These are phyloP conservation scores for Rhodotorula kratochvilovae DNA, from an alignment of 768 basidiomycete genomes.

Conservation along the genomic window DNA sequence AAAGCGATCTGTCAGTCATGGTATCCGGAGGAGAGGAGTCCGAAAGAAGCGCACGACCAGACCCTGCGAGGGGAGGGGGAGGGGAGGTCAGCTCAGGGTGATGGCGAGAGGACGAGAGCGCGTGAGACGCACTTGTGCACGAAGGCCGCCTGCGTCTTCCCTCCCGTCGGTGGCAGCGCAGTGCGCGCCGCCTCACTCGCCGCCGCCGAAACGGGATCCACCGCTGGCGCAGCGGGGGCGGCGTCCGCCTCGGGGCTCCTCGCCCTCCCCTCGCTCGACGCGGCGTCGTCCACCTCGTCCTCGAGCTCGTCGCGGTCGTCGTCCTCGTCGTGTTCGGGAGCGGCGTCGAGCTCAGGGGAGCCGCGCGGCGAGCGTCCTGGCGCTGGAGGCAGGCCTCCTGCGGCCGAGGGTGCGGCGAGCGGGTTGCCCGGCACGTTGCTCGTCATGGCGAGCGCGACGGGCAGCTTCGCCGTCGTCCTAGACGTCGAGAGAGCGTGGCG, in stretches of 20 bases:
- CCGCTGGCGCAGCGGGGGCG: not conserved
- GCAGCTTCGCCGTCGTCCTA: too few relatives aligned
- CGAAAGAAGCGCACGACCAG: constrained; percentile 10
- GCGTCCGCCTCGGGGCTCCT: not conserved
- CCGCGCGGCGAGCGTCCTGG: not conserved
- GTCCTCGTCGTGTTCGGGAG: not conserved
- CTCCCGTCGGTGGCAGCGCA: not conserved
- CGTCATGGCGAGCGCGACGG: not conserved
- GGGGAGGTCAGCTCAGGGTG: too few relatives aligned
- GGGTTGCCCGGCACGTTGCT: not conserved
- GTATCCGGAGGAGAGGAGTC: not conserved
- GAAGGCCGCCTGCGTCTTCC: constrained; percentile 26
- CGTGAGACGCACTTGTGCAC: constrained; percentile 18
- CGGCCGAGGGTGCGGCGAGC: not conserved
- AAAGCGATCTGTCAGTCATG: not conserved
- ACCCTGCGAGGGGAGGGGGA: not conserved
- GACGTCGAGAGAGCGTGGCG: too few relatives aligned
- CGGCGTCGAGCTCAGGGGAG: not conserved
- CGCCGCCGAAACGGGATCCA: not conserved
- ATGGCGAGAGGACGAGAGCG: not conserved
- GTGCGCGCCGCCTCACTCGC: not conserved
- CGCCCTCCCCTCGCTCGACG: constrained; percentile 2
- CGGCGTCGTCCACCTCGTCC: constrained; percentile 16
- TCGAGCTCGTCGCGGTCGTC: constrained; percentile 24
- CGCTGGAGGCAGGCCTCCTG: not conserved